Evolutionary conservation across 2,329 filamentous ascomycete genomes (phyloP).

Genomic region (Claviceps humidiphila): DNA sequence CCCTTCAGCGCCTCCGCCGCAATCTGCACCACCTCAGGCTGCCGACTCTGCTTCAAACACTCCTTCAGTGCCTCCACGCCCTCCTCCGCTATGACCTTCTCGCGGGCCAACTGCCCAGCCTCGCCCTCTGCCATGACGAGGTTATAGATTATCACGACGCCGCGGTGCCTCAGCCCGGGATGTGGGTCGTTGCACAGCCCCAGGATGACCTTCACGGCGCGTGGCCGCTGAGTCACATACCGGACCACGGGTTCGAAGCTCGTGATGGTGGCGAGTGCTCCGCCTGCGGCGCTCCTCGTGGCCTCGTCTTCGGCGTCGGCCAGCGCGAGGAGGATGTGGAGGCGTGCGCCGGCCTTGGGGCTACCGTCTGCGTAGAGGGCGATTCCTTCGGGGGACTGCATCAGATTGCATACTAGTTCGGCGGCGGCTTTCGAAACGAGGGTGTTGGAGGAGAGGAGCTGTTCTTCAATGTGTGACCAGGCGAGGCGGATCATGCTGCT

Average conservation of each 20-base stretch:
- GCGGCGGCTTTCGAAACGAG: conserved; percentile 71
- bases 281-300: conserved; percentile 73
- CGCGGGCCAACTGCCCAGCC: conserved; percentile 45
- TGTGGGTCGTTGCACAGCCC: conserved; percentile 61
- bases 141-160: conserved; percentile 63
- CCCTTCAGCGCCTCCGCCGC: conserved; percentile 62
- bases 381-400: conserved; percentile 53
- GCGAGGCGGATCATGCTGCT: conserved; percentile 58
- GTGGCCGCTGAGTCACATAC: conserved; percentile 55
- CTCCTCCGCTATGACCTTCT: conserved; percentile 46
- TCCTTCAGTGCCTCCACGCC: conserved; percentile 57
- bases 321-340: conserved; percentile 77
- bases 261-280: conserved; percentile 74
- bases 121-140: conserved; percentile 55
- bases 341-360: conserved; percentile 53
- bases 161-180: conserved; percentile 57
- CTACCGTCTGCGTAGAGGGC: conserved; percentile 56
- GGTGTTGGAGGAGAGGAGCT: conserved; percentile 62
- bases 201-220: conserved; percentile 68
- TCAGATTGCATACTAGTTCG: conserved; percentile 85
- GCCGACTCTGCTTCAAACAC: conserved; percentile 54
- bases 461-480: conserved; percentile 69
- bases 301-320: conserved; percentile 72
- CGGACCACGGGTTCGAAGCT: conserved; percentile 62
- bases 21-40: conserved; percentile 55